phyloP scores from a whole-genome alignment of 495 filamentous ascomycete genomes.

The Pseudevernia furfuracea region DNA sequence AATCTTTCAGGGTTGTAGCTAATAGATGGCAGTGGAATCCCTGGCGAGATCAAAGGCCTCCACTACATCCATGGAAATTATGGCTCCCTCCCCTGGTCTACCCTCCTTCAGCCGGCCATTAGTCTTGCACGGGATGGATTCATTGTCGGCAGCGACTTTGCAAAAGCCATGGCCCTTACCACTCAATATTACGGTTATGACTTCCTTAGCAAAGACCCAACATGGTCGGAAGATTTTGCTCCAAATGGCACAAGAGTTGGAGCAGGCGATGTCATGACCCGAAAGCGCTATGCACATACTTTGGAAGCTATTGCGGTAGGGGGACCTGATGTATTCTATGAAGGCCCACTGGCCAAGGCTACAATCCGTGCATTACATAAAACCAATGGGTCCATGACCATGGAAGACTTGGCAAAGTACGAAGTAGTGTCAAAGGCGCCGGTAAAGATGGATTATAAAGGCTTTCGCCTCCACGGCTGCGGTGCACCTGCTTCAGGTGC shows the following conservation, averaged over 20 bases:
- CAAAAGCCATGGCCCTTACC: slow-evolving; percentile 55
- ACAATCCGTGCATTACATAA: slow-evolving; percentile 56
- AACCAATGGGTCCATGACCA: slow-evolving; percentile 69
- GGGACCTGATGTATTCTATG: slow-evolving; percentile 70
- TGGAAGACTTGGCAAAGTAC: slow-evolving; percentile 66
- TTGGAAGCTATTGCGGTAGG: slow-evolving; percentile 62
- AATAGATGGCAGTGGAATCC: slow-evolving; percentile 50
- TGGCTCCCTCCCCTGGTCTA: slow-evolving; percentile 58
- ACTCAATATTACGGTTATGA: slow-evolving; percentile 33
- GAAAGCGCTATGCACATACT: slow-evolving; percentile 71
- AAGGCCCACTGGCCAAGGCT: slow-evolving; percentile 59
- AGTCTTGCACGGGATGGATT: slow-evolving; percentile 69
- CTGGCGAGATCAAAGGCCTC: slow-evolving; percentile 75
- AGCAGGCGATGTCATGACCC: slow-evolving; percentile 65
- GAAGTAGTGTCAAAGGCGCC: slow-evolving; percentile 49
- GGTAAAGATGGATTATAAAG: slow-evolving; percentile 60
- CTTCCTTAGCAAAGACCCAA: slow-evolving; percentile 63
- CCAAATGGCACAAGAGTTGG: slow-evolving; percentile 64
- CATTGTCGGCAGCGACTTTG: slow-evolving; percentile 55
- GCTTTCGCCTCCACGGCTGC: slow-evolving; percentile 55
- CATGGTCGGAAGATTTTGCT: slow-evolving; percentile 81
- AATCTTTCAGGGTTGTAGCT: not conserved
- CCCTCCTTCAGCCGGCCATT: slow-evolving; percentile 62
- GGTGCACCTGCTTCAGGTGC: slow-evolving; percentile 66
- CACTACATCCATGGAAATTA: slow-evolving; percentile 67